Evolutionary conservation across 1,284 basidiomycete genomes (phyloP), one percentile per base, ranked within the genome.

Genomic region (Cryptococcus neoformans): DNA sequence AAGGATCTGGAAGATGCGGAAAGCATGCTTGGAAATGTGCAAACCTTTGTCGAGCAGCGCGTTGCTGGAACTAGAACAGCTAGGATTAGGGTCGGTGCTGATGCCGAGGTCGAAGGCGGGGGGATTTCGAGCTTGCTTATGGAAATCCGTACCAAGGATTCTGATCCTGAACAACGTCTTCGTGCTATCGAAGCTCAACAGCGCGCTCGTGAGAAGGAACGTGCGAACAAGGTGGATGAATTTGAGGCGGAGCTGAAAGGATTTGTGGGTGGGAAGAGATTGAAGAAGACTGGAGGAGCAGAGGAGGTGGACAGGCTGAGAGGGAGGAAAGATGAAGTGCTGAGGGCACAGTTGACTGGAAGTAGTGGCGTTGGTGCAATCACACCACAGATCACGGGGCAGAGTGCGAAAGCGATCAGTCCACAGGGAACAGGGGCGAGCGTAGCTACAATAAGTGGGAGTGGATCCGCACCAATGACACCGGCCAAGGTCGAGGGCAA

Each of bases 211-310:
- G 83, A 90, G 77, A 85, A 84, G 73, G 89, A 92, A 68, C 78
- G 88, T 36, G 85, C 85, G 12, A 82, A 85, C 37, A 59, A 70
- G 53, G 68, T 67, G 49, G 74, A 76, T 51, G 92, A 91, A 65
- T 86, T 96, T 75, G 84, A 89, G 64, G 80, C 83, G 12, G 92
- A 96, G 80, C 72, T 97, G 59, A 79, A 79, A 36, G 89, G 87
- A 3, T 96, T 95, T 75, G 91, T 96, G 47, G 81, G 79, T 1
- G 84, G 85, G 54, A 88, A 88, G 80, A 92, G 87, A 79, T 77
- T 97, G 72, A 90, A 86, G 81, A 89, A 92, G 89, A 97, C 92
- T 17, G 93, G 93, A 47, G 93, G 93, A 6, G 87, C 91, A 21
- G 92, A 95, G 74, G 93, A 96, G 80, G 83, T 82, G 12, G 93